phyloP scores from a whole-genome alignment of 2,329 filamentous ascomycete genomes.

The Talaromyces albobiverticillius region DNA sequence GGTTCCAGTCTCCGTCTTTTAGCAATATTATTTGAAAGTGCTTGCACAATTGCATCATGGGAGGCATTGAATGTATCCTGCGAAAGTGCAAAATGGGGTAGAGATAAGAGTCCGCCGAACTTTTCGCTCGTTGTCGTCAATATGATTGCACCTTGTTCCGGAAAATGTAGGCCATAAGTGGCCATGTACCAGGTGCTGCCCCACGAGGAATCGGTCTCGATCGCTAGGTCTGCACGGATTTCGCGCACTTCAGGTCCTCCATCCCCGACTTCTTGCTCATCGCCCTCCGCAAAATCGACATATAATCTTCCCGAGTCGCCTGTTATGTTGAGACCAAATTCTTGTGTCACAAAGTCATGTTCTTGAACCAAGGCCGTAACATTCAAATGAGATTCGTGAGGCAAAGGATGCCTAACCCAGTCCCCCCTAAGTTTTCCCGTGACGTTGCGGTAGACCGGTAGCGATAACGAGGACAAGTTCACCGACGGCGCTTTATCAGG shows the following conservation, averaged over 20 bases:
- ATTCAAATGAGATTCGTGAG: conserved; percentile 56
- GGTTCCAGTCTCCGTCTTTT: conserved; percentile 58
- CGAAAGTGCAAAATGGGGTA: conserved; percentile 76
- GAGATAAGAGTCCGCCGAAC: conserved; percentile 83
- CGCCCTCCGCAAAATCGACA: conserved; percentile 62
- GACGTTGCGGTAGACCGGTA: conserved; percentile 72
- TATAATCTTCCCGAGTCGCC: conserved; percentile 67
- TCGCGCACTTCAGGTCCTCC: conserved; percentile 57
- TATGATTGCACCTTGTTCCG: conserved; percentile 72
- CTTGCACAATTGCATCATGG: conserved; percentile 67
- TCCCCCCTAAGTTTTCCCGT: conserved; percentile 74
- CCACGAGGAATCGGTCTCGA: conserved; percentile 68
- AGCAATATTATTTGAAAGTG: conserved; percentile 63
- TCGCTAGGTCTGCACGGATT: conserved; percentile 65
- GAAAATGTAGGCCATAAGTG: conserved; percentile 82
- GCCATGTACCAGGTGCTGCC: conserved; percentile 76
- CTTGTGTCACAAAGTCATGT: conserved; percentile 63
- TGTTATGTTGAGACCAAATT: conserved; percentile 79
- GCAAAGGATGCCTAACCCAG: conserved; percentile 61
- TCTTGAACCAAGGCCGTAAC: conserved; percentile 62
- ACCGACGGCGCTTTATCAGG: conserved; percentile 24
- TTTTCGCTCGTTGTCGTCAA: conserved; percentile 91
- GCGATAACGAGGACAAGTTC: conserved; percentile 34
- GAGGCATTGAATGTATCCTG: conserved; percentile 54
- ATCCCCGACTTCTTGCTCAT: conserved; percentile 29